Evolutionary conservation across 805 yeast species (phyloP).

Genomic region (Candida vartiovaarae): DNA sequence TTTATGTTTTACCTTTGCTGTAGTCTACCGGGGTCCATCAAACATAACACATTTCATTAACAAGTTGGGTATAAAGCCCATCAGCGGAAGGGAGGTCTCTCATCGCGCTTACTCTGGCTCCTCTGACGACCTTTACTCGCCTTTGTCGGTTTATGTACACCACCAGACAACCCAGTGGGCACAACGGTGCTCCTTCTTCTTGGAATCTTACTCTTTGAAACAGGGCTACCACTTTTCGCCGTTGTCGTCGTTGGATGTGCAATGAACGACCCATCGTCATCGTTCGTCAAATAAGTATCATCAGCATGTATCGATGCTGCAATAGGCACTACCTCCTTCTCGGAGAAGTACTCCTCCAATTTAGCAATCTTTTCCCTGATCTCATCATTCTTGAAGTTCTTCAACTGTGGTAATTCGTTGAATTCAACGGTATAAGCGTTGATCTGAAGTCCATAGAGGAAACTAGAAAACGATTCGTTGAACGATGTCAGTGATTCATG

Average conservation of each 20-base stretch:
- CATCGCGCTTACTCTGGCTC: constrained; percentile 7
- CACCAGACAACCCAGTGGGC: constrained; percentile 4
- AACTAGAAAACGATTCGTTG: constrained; percentile 73
- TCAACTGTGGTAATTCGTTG: constrained; percentile 17
- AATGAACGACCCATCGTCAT: constrained; percentile 25
- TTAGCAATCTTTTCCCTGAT: constrained; percentile 14
- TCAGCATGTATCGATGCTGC: not conserved
- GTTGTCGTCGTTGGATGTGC: constrained; percentile 19
- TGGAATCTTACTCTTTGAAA: constrained; percentile 7
- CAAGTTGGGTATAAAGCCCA: not conserved
- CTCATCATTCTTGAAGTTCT: constrained; percentile 12
- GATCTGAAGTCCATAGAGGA: constrained; percentile 71
- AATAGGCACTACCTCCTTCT: constrained; percentile 2
- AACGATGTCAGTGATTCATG: constrained; percentile 58
- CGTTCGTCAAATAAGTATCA: constrained; percentile 28
- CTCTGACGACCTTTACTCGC: constrained; percentile 19
- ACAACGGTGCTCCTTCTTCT: not conserved
- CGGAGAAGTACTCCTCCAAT: constrained; percentile 15
- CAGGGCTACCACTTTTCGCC: not conserved
- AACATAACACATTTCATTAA: no score
- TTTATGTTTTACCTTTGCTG: no score
- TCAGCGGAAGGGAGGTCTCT: constrained; percentile 22
- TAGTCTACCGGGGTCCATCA: no score
- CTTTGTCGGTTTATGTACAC: constrained; percentile 16
- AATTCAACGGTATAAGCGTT: constrained; percentile 88